A percentile compares a stretch with the other conserved stretches of the same genome.
phyloP scores from a whole-genome alignment of 2,329 filamentous ascomycete genomes.

The Aspergillus bombycis region DNA sequence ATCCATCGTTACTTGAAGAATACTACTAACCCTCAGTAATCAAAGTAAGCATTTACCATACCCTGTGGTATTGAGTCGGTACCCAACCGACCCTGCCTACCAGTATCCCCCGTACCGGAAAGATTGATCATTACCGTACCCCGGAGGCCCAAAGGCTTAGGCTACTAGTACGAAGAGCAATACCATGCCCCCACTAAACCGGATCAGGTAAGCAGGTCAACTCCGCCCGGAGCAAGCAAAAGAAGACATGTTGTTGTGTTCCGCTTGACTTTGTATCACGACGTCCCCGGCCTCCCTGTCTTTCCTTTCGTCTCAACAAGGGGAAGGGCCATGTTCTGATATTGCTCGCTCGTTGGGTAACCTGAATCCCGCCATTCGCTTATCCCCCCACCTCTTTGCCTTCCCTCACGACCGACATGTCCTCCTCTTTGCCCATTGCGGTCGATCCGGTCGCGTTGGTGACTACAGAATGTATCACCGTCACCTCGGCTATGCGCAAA shows the following conservation, averaged over 20 bases:
- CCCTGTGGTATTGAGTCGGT: neutral
- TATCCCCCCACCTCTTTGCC: constrained; percentile 20
- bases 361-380: constrained; percentile 17
- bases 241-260: constrained; percentile 26
- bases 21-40: neutral
- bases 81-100: neutral
- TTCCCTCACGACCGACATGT: constrained; percentile 35
- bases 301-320: constrained; percentile 4
- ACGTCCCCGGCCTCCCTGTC: neutral
- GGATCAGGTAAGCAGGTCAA: constrained; percentile 13
- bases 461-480: constrained; percentile 97
- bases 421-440: constrained; percentile 68
- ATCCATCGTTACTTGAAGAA: neutral
- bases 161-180: neutral
- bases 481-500: constrained; percentile 98
- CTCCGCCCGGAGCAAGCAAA: constrained; percentile 18
- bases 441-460: constrained; percentile 91
- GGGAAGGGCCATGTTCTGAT: constrained; percentile 24
- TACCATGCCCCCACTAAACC: constrained; percentile 14
- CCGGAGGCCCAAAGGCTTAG: neutral
- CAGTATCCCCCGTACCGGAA: neutral
- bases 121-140: neutral
- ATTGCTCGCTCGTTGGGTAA: constrained; percentile 19
- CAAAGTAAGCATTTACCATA: neutral
- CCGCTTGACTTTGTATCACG: neutral